These are phyloP conservation scores for Ustilago trichophora DNA, from an alignment of 1,284 basidiomycete genomes.

Conservation along the genomic window DNA sequence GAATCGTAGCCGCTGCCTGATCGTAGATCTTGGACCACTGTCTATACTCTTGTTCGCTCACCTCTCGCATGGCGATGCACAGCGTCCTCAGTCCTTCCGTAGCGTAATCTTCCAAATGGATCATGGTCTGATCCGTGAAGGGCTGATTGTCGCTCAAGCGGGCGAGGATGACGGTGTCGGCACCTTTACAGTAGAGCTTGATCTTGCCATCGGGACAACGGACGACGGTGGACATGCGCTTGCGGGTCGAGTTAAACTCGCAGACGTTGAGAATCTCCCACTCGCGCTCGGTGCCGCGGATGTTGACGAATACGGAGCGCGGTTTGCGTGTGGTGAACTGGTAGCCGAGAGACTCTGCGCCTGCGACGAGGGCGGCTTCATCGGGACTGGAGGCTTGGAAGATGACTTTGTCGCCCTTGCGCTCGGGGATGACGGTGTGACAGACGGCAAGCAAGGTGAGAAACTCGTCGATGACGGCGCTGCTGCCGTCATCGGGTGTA, in stretches of 20 bases:
- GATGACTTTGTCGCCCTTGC: conserved; percentile 73
- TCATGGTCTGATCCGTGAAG: conserved; percentile 84
- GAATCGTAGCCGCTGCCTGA: conserved; percentile 89
- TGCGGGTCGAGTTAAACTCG: conserved; percentile 97
- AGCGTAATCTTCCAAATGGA: conserved; percentile 82
- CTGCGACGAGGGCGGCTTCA: conserved; percentile 93
- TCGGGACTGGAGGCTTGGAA: conserved; percentile 98
- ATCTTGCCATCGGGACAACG: conserved; percentile 87
- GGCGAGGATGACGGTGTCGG: conserved; percentile 85
- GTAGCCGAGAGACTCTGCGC: conserved; percentile 90
- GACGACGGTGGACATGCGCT: conserved; percentile 96
- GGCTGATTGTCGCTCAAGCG: conserved; percentile 71
- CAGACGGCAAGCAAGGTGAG: conserved; percentile 91
- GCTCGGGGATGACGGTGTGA: conserved; percentile 97
- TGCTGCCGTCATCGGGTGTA: conserved; percentile 69
- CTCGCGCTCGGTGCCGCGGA: conserved; percentile 78
- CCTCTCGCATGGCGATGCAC: conserved; percentile 92
- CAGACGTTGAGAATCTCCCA: conserved; percentile 95
- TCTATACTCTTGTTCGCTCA: conserved; percentile 86
- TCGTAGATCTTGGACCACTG: conserved; percentile 90
- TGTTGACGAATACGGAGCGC: conserved; percentile 87
- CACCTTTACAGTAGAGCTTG: conserved; percentile 95
- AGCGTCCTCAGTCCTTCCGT: conserved; percentile 95
- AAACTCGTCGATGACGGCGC: conserved; percentile 80
- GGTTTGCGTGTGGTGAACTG: conserved; percentile 95